Percentiles rank a stretch among this genome's conserved stretches.
phyloP scores from a whole-genome alignment of 768 basidiomycete species.

The Tulasnella sp. region DNA sequence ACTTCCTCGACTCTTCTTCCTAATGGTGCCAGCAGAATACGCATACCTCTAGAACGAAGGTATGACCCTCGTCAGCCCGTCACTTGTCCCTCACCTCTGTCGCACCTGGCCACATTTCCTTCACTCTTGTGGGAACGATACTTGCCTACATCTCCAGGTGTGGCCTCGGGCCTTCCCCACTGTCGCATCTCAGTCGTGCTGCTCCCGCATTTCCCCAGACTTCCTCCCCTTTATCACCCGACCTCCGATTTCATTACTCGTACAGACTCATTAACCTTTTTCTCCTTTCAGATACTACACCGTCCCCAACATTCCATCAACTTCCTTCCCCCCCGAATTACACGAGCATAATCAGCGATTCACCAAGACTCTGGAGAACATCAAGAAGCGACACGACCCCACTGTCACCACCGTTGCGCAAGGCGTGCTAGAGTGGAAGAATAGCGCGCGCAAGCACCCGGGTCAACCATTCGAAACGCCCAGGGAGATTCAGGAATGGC shows the following conservation, averaged over 20 bases:
- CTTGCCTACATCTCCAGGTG: background rate
- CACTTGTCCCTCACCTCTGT: background rate
- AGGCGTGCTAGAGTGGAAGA: conserved; percentile 94
- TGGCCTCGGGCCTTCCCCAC: conserved; percentile 10
- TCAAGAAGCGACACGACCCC: conserved; percentile 92
- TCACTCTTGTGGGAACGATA: background rate
- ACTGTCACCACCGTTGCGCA: conserved; percentile 96
- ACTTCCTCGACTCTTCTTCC: background rate
- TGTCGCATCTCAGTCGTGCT: background rate
- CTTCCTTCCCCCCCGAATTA: conserved; percentile 79
- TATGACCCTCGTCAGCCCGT: conserved; percentile 23
- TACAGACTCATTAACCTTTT: background rate
- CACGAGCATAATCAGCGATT: conserved; percentile 87
- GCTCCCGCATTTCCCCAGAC: conserved; percentile 4
- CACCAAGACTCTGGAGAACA: conserved; percentile 71
- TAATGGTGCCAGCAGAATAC: conserved; percentile 33
- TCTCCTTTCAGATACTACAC: conserved; percentile 11
- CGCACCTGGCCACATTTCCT: background rate
- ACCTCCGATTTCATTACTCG: background rate
- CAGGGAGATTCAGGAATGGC: conserved; percentile 78
- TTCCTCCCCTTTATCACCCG: conserved; percentile 12
- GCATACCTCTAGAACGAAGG: conserved; percentile 79
- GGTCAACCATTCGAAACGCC: conserved; percentile 3
- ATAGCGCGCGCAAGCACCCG: conserved; percentile 20
- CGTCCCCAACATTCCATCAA: conserved; percentile 59